These are phyloP conservation scores for Pyrrhoderma noxium DNA, from an alignment of 1,284 basidiomycete species.

Conservation along the genomic window DNA sequence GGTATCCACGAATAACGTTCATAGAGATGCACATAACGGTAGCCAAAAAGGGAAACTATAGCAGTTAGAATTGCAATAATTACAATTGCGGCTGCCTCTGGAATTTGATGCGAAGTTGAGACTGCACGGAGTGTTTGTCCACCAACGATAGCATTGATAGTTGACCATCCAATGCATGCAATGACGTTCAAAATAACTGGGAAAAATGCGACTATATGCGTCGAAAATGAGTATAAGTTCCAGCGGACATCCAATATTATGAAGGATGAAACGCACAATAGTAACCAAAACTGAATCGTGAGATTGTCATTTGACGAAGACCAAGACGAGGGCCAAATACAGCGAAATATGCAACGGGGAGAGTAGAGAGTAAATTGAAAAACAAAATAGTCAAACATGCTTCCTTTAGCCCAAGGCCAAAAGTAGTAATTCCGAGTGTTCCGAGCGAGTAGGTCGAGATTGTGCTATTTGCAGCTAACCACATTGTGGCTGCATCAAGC, in stretches of 20 bases:
- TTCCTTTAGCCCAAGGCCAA: constrained; percentile 26
- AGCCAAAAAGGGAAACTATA: constrained; percentile 34
- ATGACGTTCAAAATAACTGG: constrained; percentile 27
- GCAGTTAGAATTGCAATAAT: constrained; percentile 32
- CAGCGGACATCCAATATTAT: too few species aligned
- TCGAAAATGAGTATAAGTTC: too few species aligned
- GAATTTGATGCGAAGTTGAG: constrained; percentile 24
- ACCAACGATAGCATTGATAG: constrained; percentile 34
- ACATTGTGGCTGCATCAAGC: constrained; percentile 20
- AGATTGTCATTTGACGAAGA: constrained; percentile 32
- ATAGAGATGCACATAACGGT: constrained; percentile 34
- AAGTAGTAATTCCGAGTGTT: constrained; percentile 28
- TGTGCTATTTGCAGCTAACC: constrained; percentile 26
- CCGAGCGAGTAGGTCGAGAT: constrained; percentile 30
- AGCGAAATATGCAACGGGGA: constrained; percentile 30
- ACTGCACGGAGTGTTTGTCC: constrained; percentile 26
- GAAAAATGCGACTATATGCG: constrained; percentile 19
- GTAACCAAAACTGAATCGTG: constrained; percentile 29
- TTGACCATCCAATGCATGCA: constrained; percentile 30
- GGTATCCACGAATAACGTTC: constrained; percentile 36
- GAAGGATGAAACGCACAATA: constrained; percentile 18
- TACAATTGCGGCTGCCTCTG: constrained; percentile 28
- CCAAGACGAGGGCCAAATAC: constrained; percentile 31
- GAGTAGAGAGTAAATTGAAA: constrained; percentile 31
- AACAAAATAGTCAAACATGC: constrained; percentile 30